Conservation (phyloP, 2,329 filamentous ascomycete species). For the Ceratocystis variospora region DNA sequence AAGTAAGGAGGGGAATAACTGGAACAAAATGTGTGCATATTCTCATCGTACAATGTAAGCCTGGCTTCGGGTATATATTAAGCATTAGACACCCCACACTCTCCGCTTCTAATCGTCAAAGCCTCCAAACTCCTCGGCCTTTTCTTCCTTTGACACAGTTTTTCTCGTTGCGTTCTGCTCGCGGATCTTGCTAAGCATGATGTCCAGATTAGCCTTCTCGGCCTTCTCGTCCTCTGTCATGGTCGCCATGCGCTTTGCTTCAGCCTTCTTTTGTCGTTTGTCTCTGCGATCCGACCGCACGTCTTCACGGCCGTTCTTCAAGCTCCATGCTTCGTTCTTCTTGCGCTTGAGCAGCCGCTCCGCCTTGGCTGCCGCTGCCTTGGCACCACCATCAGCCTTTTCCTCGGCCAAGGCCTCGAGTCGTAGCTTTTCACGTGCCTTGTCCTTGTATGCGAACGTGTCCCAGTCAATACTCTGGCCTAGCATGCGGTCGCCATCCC, state of each 20-base stretch:
- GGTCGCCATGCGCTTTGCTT: conserved; percentile 46
- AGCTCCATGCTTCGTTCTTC: conserved; percentile 59
- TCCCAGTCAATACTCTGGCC: conserved; percentile 54
- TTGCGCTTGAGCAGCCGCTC: conserved; percentile 40
- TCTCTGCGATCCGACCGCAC: conserved; percentile 48
- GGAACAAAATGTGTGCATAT: background rate
- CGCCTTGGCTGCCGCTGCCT: conserved; percentile 26
- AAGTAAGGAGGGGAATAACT: background rate
- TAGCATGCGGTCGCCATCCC: conserved; percentile 52
- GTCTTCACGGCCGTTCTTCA: conserved; percentile 52
- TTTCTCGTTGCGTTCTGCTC: conserved; percentile 37
- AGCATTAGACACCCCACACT: background rate
- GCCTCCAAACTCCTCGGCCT: conserved; percentile 43
- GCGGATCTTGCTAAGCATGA: conserved; percentile 51
- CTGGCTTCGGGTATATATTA: conserved; percentile 9
- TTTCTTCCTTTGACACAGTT: conserved; percentile 23
- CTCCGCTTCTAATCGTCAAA: conserved; percentile 35
- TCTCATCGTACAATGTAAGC: background rate
- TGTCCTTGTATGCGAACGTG: conserved; percentile 57
- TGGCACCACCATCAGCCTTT: conserved; percentile 31
- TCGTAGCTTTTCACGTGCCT: conserved; percentile 52
- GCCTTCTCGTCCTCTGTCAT: conserved; percentile 60
- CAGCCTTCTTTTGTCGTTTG: conserved; percentile 48
- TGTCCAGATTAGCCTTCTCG: conserved; percentile 48
- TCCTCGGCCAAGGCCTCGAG: conserved; percentile 41